Percentiles rank a stretch among this genome's conserved stretches.
Evolutionary conservation across 345 rosid genomes (phyloP).

Genomic region (Citrus reticulata): DNA sequence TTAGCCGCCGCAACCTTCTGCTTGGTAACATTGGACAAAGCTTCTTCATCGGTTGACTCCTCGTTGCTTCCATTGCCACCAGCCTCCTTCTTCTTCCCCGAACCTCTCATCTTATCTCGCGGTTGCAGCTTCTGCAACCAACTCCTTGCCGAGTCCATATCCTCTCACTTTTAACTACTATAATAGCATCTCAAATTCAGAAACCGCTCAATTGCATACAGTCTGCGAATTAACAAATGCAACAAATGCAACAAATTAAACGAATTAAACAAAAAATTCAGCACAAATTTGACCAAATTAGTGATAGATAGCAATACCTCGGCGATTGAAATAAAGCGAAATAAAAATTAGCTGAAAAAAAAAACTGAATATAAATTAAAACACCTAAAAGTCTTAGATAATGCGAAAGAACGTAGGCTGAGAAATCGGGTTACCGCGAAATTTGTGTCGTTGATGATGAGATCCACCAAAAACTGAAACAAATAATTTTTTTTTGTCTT

Average conservation of each 20-base stretch:
- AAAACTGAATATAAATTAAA: neutral
- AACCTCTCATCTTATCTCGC: constrained; percentile 42
- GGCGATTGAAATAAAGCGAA: neutral
- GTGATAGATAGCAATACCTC: neutral
- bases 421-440: constrained; percentile 35
- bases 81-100: constrained; percentile 33
- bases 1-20: constrained; percentile 82
- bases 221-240: neutral
- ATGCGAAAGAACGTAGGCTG: constrained; percentile 4
- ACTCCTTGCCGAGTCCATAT: constrained; percentile 78
- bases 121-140: constrained; percentile 74
- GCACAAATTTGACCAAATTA: neutral
- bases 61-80: constrained; percentile 21
- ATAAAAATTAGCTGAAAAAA: no score
- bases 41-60: constrained; percentile 38
- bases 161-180: neutral
- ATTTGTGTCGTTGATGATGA: constrained; percentile 2
- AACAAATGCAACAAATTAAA: neutral
- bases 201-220: neutral
- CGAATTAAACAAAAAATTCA: neutral
- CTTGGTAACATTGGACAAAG: constrained; percentile 54
- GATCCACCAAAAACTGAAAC: constrained; percentile 18
- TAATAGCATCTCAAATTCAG: neutral
- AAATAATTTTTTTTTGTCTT: neutral
- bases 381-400: neutral